Evolutionary conservation across 2,329 filamentous ascomycete genomes (phyloP).

Genomic region (Clarireedia hainanense): DNA sequence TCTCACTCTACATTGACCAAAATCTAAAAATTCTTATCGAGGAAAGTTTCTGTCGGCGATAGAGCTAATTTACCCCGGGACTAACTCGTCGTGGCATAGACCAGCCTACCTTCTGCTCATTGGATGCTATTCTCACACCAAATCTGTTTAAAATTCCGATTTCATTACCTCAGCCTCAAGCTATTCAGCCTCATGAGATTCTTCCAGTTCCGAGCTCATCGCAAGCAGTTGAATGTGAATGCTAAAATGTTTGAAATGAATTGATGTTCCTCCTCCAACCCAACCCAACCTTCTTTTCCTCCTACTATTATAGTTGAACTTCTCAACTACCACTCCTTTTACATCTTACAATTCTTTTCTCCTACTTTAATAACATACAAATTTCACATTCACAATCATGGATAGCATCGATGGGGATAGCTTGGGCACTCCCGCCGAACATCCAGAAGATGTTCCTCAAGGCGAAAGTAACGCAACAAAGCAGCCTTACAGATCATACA

Average conservation of each 20-base stretch:
- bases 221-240: too few species aligned
- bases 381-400: neutral
- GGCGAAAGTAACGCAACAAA: slow-evolving; percentile 22
- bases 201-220: too few species aligned
- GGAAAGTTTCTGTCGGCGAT: slow-evolving; percentile 8
- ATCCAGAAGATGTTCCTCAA: slow-evolving; percentile 8
- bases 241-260: too few species aligned
- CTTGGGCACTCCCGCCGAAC: neutral
- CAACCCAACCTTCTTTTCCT: too few species aligned
- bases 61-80: slow-evolving; percentile 1
- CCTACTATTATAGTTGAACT: too few species aligned
- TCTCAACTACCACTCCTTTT: neutral
- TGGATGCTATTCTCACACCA: neutral
- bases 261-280: too few species aligned
- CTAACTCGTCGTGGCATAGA: slow-evolving; percentile 1
- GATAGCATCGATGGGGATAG: neutral
- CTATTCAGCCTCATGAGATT: neutral
- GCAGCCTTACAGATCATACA: slow-evolving; percentile 32
- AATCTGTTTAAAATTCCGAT: neutral
- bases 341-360: neutral
- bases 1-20: neutral
- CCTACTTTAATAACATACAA: neutral
- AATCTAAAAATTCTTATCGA: slow-evolving; percentile 11
- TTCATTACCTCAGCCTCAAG: too few species aligned
- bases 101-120: neutral